A percentile compares a stretch with the other conserved stretches of the same genome.
These are phyloP conservation scores for Psophocarpus tetragonolobus DNA, from an alignment of 306 rosid species.

Conservation along the genomic window DNA sequence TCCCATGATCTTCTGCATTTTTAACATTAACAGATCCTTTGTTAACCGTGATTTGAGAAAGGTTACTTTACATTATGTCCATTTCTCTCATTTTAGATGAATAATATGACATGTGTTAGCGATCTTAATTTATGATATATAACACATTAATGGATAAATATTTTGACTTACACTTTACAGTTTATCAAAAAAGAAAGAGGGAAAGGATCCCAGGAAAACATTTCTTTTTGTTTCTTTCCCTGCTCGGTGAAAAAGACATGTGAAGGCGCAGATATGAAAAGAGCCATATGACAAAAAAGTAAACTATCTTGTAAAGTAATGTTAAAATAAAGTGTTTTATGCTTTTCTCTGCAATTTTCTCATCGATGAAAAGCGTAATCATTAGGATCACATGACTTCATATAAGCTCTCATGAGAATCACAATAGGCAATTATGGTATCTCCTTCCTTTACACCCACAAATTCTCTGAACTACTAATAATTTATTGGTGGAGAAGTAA, in stretches of 20 bases:
- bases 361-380: not conserved
- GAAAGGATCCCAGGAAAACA: not conserved
- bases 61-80: not conserved
- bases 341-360: not conserved
- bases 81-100: not conserved
- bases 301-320: not conserved
- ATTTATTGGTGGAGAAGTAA: not conserved
- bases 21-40: not conserved
- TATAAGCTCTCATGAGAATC: not conserved
- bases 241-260: conserved; percentile 1
- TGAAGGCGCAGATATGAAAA: not conserved
- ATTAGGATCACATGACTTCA: conserved; percentile 5
- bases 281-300: not conserved
- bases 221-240: not conserved
- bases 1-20: not conserved
- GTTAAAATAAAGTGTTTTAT: not conserved
- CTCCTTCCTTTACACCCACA: not conserved
- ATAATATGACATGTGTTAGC: not conserved
- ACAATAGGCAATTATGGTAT: not conserved
- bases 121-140: not conserved
- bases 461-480: not conserved
- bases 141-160: not conserved
- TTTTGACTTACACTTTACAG: not conserved
- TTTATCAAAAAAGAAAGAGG: not conserved
- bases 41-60: not conserved